These are phyloP conservation scores for Elsinoe arachidis DNA, from an alignment of 2,329 filamentous ascomycete species.

Conservation along the genomic window DNA sequence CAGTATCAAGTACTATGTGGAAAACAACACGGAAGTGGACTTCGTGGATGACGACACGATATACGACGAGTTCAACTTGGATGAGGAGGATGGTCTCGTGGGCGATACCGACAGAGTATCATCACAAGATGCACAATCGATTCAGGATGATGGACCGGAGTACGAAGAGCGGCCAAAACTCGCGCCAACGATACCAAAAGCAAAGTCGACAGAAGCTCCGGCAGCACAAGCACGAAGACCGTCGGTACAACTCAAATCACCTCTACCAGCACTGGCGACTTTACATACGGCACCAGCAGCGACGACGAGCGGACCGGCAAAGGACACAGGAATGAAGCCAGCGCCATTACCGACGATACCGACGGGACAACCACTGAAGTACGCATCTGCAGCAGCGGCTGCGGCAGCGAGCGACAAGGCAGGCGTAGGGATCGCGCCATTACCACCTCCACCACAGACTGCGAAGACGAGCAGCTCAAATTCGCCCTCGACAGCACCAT, in stretches of 20 bases:
- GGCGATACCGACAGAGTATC: constrained; percentile 77
- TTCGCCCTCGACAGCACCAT: constrained; percentile 45
- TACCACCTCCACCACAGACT: constrained; percentile 71
- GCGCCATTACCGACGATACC: constrained; percentile 76
- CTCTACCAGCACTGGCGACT: constrained; percentile 83
- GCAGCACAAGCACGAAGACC: constrained; percentile 55
- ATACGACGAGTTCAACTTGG: constrained; percentile 87
- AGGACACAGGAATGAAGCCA: constrained; percentile 70
- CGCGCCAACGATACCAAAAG: constrained; percentile 42
- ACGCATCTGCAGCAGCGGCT: constrained; percentile 89
- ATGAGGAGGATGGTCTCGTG: constrained; percentile 80
- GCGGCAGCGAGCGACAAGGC: constrained; percentile 86
- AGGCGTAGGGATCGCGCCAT: constrained; percentile 78
- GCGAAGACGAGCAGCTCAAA: constrained; percentile 49
- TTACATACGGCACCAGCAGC: constrained; percentile 65
- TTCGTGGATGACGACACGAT: constrained; percentile 91
- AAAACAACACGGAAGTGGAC: constrained; percentile 78
- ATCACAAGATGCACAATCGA: constrained; percentile 89
- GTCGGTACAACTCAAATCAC: constrained; percentile 89
- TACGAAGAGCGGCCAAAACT: constrained; percentile 27
- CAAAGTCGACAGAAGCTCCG: constrained; percentile 51
- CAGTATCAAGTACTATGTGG: constrained; percentile 88
- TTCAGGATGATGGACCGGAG: constrained; percentile 77
- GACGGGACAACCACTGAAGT: constrained; percentile 86
- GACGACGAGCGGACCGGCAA: constrained; percentile 51